Conservation (phyloP, 2,329 filamentous ascomycete species). For the Pseudogymnoascus sp. region DNA sequence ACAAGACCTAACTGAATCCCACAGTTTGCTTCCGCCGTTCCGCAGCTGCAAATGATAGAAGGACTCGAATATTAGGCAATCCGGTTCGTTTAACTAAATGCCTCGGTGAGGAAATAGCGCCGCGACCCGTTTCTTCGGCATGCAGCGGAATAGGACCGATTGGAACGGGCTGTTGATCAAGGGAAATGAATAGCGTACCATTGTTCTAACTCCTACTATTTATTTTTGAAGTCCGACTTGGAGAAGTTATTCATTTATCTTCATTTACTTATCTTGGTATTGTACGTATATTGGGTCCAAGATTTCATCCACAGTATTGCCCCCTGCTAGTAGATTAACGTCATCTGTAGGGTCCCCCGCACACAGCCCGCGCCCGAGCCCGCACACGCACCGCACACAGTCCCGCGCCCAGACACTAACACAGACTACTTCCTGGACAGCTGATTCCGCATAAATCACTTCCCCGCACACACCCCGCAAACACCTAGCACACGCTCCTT, state of each 20-base stretch:
- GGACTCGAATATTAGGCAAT: not conserved
- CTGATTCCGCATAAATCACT: not conserved
- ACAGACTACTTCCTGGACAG: not conserved
- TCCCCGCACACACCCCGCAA: not conserved
- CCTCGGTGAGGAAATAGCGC: not conserved
- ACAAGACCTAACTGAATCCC: too few species aligned
- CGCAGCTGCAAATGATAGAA: not conserved
- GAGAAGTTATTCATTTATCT: not conserved
- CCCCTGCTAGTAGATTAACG: not conserved
- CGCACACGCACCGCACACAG: not conserved
- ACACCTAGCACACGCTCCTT: too few species aligned
- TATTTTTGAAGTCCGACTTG: not conserved
- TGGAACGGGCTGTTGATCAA: not conserved
- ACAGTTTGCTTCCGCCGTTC: not conserved
- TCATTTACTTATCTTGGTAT: not conserved
- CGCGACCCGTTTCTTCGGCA: not conserved
- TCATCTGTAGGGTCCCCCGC: not conserved
- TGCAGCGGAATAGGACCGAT: not conserved
- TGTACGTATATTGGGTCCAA: not conserved
- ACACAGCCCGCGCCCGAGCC: not conserved
- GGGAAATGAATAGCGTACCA: not conserved
- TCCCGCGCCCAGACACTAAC: not conserved
- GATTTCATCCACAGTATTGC: too few species aligned
- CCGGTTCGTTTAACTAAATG: not conserved
- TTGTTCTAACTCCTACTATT: not conserved